Base-by-base conservation (phyloP, 208 protist species). In the Zelonia costaricensis region DNA sequence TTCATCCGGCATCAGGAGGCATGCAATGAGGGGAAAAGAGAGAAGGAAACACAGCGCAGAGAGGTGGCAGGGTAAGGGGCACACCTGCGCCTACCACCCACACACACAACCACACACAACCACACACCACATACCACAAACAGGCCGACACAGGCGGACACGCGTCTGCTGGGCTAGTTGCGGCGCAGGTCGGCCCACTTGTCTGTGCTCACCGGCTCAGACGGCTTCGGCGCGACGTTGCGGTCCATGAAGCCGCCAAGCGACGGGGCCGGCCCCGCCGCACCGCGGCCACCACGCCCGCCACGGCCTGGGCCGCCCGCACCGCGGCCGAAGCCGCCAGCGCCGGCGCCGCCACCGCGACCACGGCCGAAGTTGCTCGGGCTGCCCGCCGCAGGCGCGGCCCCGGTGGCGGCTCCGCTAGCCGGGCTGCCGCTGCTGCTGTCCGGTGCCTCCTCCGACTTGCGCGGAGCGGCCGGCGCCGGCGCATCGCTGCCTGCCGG, bases 151-250 rank as follows among this genome's bases (percentile, higher is more conserved):
- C n/a, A n/a, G n/a, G n/a, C n/a, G n/a, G n/a, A n/a, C n/a, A n/a
- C n/a, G n/a, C n/a, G n/a, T n/a, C 12, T 44, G 15, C 0, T 42
- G 1, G 18, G 23, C 47, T 9, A 62, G 27, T 22, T 52, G 40
- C 70, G 60, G 51, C 80, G 76, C 16, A 87, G 55, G 20, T 47
- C 44, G 22, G 64, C 53, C 64, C 64, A 70, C 44, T 70, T 70
- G 39, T 70, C 56, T 0, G 53, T 38, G 48, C 49, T 62, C 44
- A 62, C 45, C 0, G 55, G 64, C 15, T 39, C 64, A 2, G 47
- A 12, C 22, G 27, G 51, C 44, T 70, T 70, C 10, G 64, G 20
- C 40, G 33, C 28, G 2, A 43, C 44, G 43, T 39, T 62, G 43
- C 56, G 56, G 13, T 62, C 56, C 15, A 42, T 15, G 15, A 9